phyloP scores from a whole-genome alignment of 495 filamentous ascomycete genomes.

The Neurospora tetrasperma region DNA sequence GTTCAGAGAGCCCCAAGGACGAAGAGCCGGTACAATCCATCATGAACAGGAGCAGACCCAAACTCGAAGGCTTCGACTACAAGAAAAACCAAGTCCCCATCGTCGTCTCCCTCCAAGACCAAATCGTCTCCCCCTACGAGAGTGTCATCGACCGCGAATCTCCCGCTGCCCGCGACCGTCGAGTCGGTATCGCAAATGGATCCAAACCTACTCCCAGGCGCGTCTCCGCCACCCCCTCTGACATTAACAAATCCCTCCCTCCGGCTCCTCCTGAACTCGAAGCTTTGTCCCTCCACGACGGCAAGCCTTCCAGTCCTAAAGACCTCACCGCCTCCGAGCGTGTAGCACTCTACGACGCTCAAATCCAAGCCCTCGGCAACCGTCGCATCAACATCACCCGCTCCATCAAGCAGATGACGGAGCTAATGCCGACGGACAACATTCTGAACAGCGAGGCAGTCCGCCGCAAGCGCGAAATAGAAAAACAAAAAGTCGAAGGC shows the following conservation, averaged over 20 bases:
- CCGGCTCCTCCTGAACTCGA: conserved; percentile 39
- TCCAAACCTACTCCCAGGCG: conserved; percentile 1
- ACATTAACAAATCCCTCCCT: conserved; percentile 46
- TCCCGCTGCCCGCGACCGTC: conserved; percentile 9
- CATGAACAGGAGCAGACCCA: conserved; percentile 28
- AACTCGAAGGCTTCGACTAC: conserved; percentile 3
- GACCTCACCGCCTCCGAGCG: conserved; percentile 45
- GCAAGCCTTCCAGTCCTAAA: conserved; percentile 13
- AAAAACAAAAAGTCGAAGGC: conserved; percentile 61
- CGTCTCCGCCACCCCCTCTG: conserved; percentile 17
- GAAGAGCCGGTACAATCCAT: conserved; percentile 14
- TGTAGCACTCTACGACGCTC: conserved; percentile 55
- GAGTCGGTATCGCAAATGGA: conserved; percentile 1
- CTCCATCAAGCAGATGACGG: conserved; percentile 62
- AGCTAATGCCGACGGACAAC: conserved; percentile 46
- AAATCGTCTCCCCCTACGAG: conserved; percentile 17
- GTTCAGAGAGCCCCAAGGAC: neutral
- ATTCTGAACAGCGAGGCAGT: conserved; percentile 36
- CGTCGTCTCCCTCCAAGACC: conserved; percentile 18
- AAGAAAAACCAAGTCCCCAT: conserved; percentile 12
- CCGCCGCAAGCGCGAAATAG: conserved; percentile 44
- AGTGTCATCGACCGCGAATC: neutral
- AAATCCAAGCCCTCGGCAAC: conserved; percentile 52
- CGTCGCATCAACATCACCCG: conserved; percentile 61
- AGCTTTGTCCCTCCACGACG: neutral